phyloP scores from a whole-genome alignment of 176 grass and related monocot genomes.

The Chrysopogon serrulatus region DNA sequence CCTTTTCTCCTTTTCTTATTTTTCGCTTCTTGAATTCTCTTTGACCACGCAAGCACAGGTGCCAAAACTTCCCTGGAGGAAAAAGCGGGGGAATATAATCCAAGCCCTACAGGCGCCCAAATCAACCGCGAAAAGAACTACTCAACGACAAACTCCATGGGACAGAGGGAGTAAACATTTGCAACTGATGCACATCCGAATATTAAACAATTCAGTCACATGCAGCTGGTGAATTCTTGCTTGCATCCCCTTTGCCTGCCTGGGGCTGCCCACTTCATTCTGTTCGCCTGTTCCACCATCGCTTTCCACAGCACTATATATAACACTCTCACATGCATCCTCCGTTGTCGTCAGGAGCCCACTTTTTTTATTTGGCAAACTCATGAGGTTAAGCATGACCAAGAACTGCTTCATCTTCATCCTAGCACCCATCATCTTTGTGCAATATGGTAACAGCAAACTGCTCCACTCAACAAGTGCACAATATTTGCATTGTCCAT shows the following conservation, averaged over 20 bases:
- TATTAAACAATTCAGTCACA: neutral
- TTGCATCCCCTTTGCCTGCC: constrained; percentile 7
- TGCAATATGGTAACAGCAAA: constrained; percentile 1
- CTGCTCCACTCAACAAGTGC: neutral
- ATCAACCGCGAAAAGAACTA: neutral
- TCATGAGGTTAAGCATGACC: neutral
- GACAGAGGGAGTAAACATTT: too few relatives aligned
- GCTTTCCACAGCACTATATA: constrained; percentile 9
- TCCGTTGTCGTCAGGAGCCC: neutral
- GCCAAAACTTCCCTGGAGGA: constrained; percentile 50
- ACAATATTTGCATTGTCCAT: too few relatives aligned
- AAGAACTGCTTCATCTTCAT: neutral
- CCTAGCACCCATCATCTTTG: neutral
- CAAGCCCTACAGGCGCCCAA: neutral
- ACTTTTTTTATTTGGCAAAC: neutral
- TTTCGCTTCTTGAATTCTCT: constrained; percentile 30
- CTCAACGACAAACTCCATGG: too few relatives aligned
- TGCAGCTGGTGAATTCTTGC: constrained; percentile 32
- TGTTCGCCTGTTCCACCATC: neutral
- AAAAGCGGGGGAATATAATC: neutral
- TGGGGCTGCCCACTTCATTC: neutral
- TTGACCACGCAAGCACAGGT: constrained; percentile 68
- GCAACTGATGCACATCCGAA: neutral
- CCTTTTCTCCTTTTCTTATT: neutral
- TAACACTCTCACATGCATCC: neutral